phyloP scores from a whole-genome alignment of 2,329 filamentous ascomycete genomes.

The Talaromyces sp. region DNA sequence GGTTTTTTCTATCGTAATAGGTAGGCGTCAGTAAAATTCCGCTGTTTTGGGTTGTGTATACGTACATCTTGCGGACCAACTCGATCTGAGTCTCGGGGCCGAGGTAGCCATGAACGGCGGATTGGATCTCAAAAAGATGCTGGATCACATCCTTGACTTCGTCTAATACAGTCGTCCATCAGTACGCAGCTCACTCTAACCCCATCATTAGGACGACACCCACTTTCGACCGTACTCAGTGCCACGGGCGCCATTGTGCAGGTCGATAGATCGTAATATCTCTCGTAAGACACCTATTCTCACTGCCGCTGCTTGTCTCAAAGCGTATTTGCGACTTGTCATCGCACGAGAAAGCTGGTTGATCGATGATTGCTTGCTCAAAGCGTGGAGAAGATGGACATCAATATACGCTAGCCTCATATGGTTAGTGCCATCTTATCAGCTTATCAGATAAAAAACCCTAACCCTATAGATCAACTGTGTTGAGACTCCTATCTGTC shows the following conservation, averaged over 20 bases:
- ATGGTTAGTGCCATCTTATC: neutral
- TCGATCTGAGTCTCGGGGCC: slow-evolving; percentile 57
- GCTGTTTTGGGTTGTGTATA: neutral
- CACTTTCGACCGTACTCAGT: slow-evolving; percentile 38
- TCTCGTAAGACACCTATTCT: too few species aligned
- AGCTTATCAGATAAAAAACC: neutral
- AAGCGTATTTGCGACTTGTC: neutral
- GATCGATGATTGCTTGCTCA: neutral
- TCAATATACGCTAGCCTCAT: neutral
- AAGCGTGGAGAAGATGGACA: neutral
- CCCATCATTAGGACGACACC: slow-evolving; percentile 16
- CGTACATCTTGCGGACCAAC: slow-evolving; percentile 59
- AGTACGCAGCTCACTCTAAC: too few species aligned
- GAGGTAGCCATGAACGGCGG: slow-evolving; percentile 58
- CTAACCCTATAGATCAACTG: neutral
- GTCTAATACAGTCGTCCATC: too few species aligned
- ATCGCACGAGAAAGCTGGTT: neutral
- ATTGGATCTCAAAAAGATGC: slow-evolving; percentile 62
- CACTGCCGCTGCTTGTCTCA: neutral
- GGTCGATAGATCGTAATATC: neutral
- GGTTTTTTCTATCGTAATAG: slow-evolving; percentile 42
- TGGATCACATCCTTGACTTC: slow-evolving; percentile 62
- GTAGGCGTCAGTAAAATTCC: neutral
- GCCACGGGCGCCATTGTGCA: slow-evolving; percentile 37
- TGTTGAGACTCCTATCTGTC: neutral